phyloP scores from a whole-genome alignment of 352 stramenopile species.

The Achlya hypogyna region DNA sequence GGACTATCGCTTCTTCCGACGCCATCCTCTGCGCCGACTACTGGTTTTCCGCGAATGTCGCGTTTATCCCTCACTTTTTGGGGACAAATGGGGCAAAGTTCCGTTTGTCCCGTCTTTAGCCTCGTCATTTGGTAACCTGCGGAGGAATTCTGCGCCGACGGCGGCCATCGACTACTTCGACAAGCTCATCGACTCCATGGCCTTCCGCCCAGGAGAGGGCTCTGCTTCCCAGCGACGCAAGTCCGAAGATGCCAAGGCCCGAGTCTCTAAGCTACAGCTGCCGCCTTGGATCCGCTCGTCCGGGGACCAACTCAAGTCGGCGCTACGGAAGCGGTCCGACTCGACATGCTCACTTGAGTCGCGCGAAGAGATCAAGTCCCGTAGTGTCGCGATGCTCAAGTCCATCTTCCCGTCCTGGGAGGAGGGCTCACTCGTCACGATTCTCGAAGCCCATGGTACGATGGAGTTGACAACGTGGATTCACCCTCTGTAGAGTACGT shows the following conservation, averaged over 20 bases:
- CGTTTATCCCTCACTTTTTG: neutral
- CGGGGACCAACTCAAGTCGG: conserved; percentile 6
- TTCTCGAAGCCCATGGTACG: conserved; percentile 53
- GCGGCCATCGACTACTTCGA: neutral
- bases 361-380: conserved; percentile 9
- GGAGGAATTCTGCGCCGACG: neutral
- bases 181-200: neutral
- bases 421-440: conserved; percentile 42
- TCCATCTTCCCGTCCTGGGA: conserved; percentile 83
- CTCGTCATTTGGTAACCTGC: neutral
- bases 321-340: neutral
- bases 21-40: conserved; percentile 24
- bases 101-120: neutral
- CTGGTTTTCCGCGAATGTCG: neutral
- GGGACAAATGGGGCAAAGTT: neutral
- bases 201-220: neutral
- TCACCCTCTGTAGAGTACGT: conserved; percentile 29
- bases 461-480: neutral
- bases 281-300: conserved; percentile 13
- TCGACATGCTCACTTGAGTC: neutral
- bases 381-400: conserved; percentile 58
- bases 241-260: neutral
- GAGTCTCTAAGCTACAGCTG: neutral
- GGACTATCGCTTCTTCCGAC: conserved; percentile 53
- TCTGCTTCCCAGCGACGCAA: no score